phyloP scores from a whole-genome alignment of 108 stramenopile species.

The Skeletonema costatum region DNA sequence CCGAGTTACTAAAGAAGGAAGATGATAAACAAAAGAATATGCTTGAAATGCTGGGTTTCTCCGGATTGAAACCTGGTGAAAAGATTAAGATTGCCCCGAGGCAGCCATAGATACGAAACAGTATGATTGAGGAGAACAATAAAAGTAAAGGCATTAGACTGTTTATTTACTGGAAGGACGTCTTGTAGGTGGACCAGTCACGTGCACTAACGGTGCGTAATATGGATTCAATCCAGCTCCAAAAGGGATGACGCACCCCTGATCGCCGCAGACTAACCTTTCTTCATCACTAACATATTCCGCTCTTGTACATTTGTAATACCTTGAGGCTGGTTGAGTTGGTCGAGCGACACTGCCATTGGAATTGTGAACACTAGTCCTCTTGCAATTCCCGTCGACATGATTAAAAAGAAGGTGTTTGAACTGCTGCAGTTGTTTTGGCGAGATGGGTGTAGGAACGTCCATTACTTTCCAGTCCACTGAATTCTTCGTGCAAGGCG shows the following conservation, averaged over 20 bases:
- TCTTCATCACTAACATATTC: conserved; percentile 48
- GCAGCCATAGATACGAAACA: background rate
- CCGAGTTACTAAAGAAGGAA: conserved; percentile 66
- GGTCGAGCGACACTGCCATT: conserved; percentile 74
- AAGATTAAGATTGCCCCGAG: conserved; percentile 68
- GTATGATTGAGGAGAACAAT: background rate
- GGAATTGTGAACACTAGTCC: conserved; percentile 66
- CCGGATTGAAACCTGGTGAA: conserved; percentile 62
- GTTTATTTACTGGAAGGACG: conserved; percentile 1
- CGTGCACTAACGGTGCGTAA: conserved; percentile 42
- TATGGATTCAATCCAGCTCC: conserved; percentile 43
- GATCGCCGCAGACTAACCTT: conserved; percentile 26
- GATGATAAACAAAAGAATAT: conserved; percentile 64
- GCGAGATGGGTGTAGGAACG: conserved; percentile 66
- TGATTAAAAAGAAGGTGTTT: conserved; percentile 74
- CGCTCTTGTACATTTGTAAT: conserved; percentile 44
- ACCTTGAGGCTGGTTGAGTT: conserved; percentile 27
- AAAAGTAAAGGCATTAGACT: background rate
- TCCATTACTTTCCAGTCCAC: conserved; percentile 86
- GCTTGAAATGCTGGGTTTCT: conserved; percentile 69
- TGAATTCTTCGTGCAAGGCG: conserved; percentile 71
- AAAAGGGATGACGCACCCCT: conserved; percentile 29
- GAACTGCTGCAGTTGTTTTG: conserved; percentile 70
- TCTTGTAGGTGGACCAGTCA: conserved; percentile 30
- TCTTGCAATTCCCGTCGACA: conserved; percentile 59